Evolutionary conservation across 192 early-diverging fungal genomes (phyloP), one percentile per base, ranked within the genome.

Genomic region (Coemansia guatemalensis): DNA sequence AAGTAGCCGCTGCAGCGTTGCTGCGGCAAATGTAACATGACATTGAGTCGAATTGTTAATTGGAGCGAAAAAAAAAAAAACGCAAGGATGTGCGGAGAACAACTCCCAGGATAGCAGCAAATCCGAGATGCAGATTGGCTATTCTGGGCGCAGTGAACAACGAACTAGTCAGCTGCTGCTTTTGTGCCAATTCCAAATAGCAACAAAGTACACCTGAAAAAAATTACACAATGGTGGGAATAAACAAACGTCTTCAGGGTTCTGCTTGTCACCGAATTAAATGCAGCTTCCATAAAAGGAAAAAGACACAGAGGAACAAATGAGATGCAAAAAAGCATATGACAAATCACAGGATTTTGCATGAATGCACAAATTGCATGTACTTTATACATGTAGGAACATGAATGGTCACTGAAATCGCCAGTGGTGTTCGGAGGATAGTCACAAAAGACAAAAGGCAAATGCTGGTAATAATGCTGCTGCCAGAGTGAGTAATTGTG

Each of bases 351-450:
- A 33, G 29, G 8, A 18, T 21, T 56, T 50, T 25, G 50, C 50
- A 60, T 60, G 48, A 27, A 47, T 50, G 27, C 22, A 60, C 50
- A 60, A 32, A 60, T 60, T 47, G 50, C n/a, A 24, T 30, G 27
- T 56, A 20, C 5, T 33, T 56, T 56, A 24, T 56, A 39, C 57
- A 58, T 58, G 35, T 58, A 22, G 57, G 35, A 58, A 47, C 35
- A 58, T 39, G 0, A 44, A 44, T 44, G 3, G 14, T 44, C 39
- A 44, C 17, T 44, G 8, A 17, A 44, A 17, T 17, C 39, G 3
- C 39, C 14, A 17, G 39, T 17, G 3, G 14, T 11, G 12, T 44
- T 44, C 39, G 14, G 14, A 44, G 39, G 39, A 44, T 44, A 44
- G 39, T 44, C 39, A 44, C 39, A 44, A 14, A 44, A 44, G 9